Base-by-base conservation (phyloP, 805 yeast genomes). In the Tetrapisispora taiwanensis region DNA sequence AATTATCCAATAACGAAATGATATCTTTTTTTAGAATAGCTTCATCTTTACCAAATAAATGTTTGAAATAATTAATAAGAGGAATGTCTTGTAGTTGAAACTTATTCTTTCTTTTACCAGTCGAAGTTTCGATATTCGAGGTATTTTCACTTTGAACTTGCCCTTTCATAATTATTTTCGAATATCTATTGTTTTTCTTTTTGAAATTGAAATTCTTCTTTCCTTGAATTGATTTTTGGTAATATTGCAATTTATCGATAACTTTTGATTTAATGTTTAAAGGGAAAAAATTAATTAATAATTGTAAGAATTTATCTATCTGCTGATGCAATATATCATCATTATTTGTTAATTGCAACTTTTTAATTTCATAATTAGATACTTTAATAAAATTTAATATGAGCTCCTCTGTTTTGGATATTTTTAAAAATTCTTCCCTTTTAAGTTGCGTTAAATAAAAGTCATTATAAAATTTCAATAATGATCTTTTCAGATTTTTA, bases 391-490 rank as follows among this genome's bases (percentile, higher is more conserved):
- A 79, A 50, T 70, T 64, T 58, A 75, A 68, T 2, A 78, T 68
- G 30, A 78, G 53, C 42, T 74, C 78, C 45, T 69, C 69, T 10
- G 66, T 62, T 19, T 67, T 66, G 14, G 54, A 59, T 35, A 62
- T 26, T 52, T 55, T 30, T 64, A 67, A 51, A 66, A 65, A 24
- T 52, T 60, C 4, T 36, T 32, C 2, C 42, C 8, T 41, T 3
- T 48, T 42, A 14, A 30, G 41, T 1, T 81, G 77, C 41, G 72
- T 74, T 31, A 80, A 63, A 26, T 53, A 58, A 34, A 78, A 52
- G 37, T 78, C 81, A 45, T 78, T 79, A 58, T 83, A 82, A 46
- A 81, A 71, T 22, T 84, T 73, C 22, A 83, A 59, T 38, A 81
- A 67, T 41, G 80, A 72, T 48, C 84, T 68, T 12, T 81, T 71